A percentile compares a stretch with the other conserved stretches of the same genome.
These are phyloP conservation scores for Phalaenopsis equestris DNA, from an alignment of 106 monocot species.

Conservation along the genomic window DNA sequence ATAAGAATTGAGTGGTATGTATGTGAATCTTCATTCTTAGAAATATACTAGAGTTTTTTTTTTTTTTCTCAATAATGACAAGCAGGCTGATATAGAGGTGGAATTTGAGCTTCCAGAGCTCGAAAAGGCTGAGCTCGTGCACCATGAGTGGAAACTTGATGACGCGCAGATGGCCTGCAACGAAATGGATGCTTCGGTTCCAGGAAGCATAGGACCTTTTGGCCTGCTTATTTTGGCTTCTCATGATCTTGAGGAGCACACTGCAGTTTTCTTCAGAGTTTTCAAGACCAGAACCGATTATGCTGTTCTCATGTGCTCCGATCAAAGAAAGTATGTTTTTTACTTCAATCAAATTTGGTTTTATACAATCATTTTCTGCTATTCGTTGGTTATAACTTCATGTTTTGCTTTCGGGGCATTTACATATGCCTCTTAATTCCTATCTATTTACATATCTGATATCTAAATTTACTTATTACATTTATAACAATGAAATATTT, in stretches of 20 bases:
- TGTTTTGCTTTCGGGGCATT: not conserved
- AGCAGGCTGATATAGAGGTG: conserved; percentile 71
- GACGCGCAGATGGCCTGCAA: conserved; percentile 25
- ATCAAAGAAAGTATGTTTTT: conserved; percentile 27
- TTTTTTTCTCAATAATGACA: not conserved
- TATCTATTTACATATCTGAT: too few species aligned
- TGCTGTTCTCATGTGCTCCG: conserved; percentile 39
- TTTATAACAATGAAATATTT: too few species aligned
- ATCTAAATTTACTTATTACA: too few species aligned
- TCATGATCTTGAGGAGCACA: conserved; percentile 29
- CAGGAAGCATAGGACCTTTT: conserved; percentile 48
- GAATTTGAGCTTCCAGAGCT: conserved; percentile 45
- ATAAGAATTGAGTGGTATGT: too few species aligned
- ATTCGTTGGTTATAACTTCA: too few species aligned
- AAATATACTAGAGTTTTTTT: too few species aligned
- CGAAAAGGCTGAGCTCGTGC: conserved; percentile 36
- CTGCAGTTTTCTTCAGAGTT: conserved; percentile 50
- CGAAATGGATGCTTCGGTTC: conserved; percentile 14
- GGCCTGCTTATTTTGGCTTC: conserved; percentile 47
- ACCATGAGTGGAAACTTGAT: conserved; percentile 24
- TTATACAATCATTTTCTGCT: not conserved
- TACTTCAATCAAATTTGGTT: not conserved
- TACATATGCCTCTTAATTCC: too few species aligned
- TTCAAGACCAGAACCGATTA: conserved; percentile 18
- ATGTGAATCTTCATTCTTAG: too few species aligned